These are phyloP conservation scores for Lachancea sp. DNA, from an alignment of 805 yeast species.

Conservation along the genomic window DNA sequence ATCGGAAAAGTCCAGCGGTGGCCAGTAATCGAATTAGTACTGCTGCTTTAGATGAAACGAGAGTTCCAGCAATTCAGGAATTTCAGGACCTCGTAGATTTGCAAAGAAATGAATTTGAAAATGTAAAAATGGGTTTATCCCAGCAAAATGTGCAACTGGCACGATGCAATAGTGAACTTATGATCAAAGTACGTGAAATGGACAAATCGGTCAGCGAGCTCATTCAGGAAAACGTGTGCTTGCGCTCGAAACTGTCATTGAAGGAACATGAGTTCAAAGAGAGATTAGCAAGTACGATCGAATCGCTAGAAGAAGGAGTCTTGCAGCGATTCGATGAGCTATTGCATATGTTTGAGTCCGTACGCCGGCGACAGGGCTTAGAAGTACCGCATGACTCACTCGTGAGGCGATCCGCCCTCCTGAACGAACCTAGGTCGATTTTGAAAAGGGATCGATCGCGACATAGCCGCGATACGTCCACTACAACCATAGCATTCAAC, in stretches of 20 bases:
- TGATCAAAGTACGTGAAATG: constrained; percentile 45
- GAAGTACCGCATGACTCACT: constrained; percentile 8
- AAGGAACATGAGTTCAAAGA: constrained; percentile 28
- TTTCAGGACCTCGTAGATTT: constrained; percentile 27
- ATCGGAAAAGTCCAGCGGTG: not conserved
- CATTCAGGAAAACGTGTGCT: constrained; percentile 43
- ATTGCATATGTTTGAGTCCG: constrained; percentile 35
- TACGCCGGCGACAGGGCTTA: constrained; percentile 39
- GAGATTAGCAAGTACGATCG: constrained; percentile 35
- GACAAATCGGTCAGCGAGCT: constrained; percentile 46
- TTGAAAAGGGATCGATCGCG: constrained; percentile 5
- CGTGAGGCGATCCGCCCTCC: constrained; percentile 14
- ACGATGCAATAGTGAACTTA: constrained; percentile 47
- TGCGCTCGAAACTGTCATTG: constrained; percentile 35
- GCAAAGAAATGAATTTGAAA: constrained; percentile 17
- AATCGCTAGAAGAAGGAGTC: constrained; percentile 38
- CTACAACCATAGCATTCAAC: constrained; percentile 5
- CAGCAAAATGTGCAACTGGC: constrained; percentile 52
- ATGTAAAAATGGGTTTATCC: constrained; percentile 23
- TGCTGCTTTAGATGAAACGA: not conserved
- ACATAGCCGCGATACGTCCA: not conserved
- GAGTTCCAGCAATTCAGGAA: constrained; percentile 22
- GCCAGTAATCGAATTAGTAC: not conserved
- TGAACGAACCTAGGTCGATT: constrained; percentile 18
- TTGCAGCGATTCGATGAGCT: constrained; percentile 41